A percentile compares a stretch with the other conserved stretches of the same genome.
phyloP scores from a whole-genome alignment of 192 early-diverging fungal genomes.

The Dissophora globulifera region DNA sequence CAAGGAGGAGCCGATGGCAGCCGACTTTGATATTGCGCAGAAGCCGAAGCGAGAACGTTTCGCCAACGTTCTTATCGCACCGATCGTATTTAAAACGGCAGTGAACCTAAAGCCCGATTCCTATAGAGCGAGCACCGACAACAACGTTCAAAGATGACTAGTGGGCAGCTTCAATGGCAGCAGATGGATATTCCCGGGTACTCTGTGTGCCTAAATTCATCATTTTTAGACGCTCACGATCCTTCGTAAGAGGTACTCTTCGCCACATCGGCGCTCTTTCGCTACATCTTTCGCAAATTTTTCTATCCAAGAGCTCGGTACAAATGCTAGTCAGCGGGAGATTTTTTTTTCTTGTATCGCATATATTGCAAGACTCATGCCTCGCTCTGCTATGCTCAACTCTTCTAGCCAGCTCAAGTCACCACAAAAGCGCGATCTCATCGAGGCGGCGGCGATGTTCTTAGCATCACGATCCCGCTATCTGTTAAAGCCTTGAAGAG shows the following conservation, averaged over 20 bases:
- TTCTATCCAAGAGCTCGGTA: constrained; percentile 45
- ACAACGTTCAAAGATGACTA: background rate
- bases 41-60: constrained; percentile 89
- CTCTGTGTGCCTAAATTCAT: constrained; percentile 93
- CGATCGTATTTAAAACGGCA: constrained; percentile 91
- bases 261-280: constrained; percentile 63
- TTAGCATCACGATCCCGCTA: constrained; percentile 78
- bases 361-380: no score
- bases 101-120: no score
- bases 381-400: constrained; percentile 8
- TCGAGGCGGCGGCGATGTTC: constrained; percentile 85
- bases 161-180: no score
- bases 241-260: constrained; percentile 86
- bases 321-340: constrained; percentile 22
- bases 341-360: no score
- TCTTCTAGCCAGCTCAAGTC: constrained; percentile 69
- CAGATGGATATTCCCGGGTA: constrained; percentile 92
- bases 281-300: constrained; percentile 44
- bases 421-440: constrained; percentile 89
- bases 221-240: constrained; percentile 96
- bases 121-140: background rate
- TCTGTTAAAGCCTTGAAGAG: constrained; percentile 88
- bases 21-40: constrained; percentile 76
- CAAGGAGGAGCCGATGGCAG: constrained; percentile 69
- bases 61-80: constrained; percentile 88